Percentiles rank a stretch among this genome's conserved stretches.
These are phyloP conservation scores for Kuraishia ogatae DNA, from an alignment of 805 yeast genomes.

Conservation along the genomic window DNA sequence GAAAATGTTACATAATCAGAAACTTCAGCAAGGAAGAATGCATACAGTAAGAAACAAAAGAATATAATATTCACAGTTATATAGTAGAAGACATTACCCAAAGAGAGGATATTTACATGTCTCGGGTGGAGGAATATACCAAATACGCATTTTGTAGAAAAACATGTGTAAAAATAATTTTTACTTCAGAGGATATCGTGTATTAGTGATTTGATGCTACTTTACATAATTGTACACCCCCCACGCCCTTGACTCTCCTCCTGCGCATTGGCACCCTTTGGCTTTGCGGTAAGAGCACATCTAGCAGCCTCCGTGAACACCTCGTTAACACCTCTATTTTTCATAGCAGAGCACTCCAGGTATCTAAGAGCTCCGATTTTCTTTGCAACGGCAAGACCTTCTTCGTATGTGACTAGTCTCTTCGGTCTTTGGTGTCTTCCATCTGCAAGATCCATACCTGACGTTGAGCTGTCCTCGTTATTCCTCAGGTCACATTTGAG, in stretches of 20 bases:
- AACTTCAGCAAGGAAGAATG: neutral
- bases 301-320: constrained; percentile 98
- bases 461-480: constrained; percentile 37
- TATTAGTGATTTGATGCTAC: neutral
- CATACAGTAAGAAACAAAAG: no score
- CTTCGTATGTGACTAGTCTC: constrained; percentile 76
- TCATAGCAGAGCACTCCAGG: constrained; percentile 94
- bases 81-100: no score
- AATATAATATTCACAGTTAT: no score
- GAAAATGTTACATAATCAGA: neutral
- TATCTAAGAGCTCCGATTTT: constrained; percentile 90
- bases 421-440: constrained; percentile 13
- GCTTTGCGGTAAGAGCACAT: constrained; percentile 85
- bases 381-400: constrained; percentile 89
- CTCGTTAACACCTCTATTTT: constrained; percentile 96
- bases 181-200: neutral
- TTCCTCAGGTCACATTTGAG: constrained; percentile 87
- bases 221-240: constrained; percentile 12
- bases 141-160: no score
- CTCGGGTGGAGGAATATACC: no score
- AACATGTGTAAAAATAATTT: no score
- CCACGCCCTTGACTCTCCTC: constrained; percentile 31
- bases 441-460: constrained; percentile 17
- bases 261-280: constrained; percentile 61
- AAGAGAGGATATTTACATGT: no score